Conservation (phyloP, 2,329 filamentous ascomycete genomes). For the Aspergillus novofumigatus region DNA sequence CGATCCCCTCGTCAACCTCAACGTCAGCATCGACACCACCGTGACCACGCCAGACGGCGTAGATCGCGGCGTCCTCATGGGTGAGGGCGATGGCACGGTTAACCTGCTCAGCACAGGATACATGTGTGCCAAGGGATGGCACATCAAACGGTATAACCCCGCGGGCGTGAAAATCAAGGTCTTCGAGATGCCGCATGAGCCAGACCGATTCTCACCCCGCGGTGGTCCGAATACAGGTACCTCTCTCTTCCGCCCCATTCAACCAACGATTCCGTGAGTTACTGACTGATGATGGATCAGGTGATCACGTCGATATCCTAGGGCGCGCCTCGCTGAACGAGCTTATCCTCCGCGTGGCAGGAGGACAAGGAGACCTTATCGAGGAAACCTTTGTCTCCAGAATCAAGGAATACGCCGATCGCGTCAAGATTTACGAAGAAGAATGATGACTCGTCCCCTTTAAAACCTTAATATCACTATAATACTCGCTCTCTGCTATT, state of each 20-base stretch:
- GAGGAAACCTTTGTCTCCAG: conserved; percentile 73
- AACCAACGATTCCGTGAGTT: neutral
- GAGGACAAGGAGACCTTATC: conserved; percentile 77
- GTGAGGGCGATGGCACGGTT: conserved; percentile 94
- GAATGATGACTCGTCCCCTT: conserved; percentile 16
- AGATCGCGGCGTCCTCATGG: conserved; percentile 91
- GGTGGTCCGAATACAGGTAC: conserved; percentile 61
- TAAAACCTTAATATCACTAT: neutral
- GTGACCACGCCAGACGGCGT: conserved; percentile 43
- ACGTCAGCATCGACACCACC: conserved; percentile 51
- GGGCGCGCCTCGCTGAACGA: conserved; percentile 87
- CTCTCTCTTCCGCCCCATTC: conserved; percentile 42
- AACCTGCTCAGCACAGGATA: conserved; percentile 89
- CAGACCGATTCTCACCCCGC: conserved; percentile 82
- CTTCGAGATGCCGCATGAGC: conserved; percentile 95
- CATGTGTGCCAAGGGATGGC: conserved; percentile 96
- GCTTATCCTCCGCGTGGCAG: conserved; percentile 78
- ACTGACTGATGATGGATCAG: conserved; percentile 40
- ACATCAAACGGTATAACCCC: conserved; percentile 89
- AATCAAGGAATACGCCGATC: conserved; percentile 76
- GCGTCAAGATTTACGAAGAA: conserved; percentile 76
- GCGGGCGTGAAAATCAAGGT: conserved; percentile 75
- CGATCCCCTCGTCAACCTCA: conserved; percentile 56
- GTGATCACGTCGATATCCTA: conserved; percentile 95
- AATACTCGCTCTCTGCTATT: neutral